Conservation (phyloP, 129 eudicot genomes). For the Pittosporum tobira region DNA sequence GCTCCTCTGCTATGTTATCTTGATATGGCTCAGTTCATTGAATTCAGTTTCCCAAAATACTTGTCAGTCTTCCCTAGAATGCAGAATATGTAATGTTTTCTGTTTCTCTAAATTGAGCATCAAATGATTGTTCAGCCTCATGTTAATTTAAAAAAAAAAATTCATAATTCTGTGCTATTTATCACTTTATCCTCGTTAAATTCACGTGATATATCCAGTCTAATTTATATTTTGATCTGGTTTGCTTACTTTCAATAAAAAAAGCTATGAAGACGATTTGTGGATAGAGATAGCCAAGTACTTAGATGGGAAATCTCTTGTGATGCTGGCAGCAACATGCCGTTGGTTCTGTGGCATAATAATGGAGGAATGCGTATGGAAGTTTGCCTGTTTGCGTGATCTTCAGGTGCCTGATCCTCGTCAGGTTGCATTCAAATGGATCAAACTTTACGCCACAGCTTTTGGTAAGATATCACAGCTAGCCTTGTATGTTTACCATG, state of each 20-base stretch:
- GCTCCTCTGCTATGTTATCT: neutral
- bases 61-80: too few species aligned
- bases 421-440: constrained; percentile 56
- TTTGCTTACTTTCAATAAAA: constrained; percentile 7
- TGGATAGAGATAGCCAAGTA: constrained; percentile 93
- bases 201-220: neutral
- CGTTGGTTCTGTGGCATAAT: constrained; percentile 58
- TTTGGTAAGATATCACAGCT: constrained; percentile 41
- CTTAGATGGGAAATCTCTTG: constrained; percentile 77
- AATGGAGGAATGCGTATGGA: constrained; percentile 76
- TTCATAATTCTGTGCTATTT: neutral
- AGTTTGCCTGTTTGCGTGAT: constrained; percentile 78
- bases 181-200: neutral
- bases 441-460: constrained; percentile 54
- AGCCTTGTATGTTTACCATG: constrained; percentile 16
- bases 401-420: constrained; percentile 86
- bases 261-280: constrained; percentile 68
- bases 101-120: too few species aligned
- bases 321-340: constrained; percentile 72
- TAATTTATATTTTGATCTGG: constrained; percentile 10
- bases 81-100: too few species aligned
- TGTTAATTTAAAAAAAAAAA: neutral
- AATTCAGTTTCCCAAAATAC: too few species aligned
- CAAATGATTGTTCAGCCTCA: neutral
- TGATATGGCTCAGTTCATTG: neutral